A percentile compares a stretch with the other conserved stretches of the same genome.
Conservation (phyloP, 495 filamentous ascomycete species). For the Penicillium bovifimosum region DNA sequence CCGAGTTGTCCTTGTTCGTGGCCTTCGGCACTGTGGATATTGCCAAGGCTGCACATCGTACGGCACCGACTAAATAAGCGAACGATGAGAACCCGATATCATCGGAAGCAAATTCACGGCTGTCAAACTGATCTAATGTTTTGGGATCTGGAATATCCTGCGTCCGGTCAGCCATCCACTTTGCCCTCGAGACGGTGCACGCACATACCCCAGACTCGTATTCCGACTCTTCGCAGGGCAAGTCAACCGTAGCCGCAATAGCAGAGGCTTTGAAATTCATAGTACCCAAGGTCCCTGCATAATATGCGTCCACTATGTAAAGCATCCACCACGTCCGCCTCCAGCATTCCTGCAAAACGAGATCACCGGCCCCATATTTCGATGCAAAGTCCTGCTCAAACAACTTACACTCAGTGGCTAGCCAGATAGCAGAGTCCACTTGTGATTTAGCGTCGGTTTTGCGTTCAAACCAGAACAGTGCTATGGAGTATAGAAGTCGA, state of each 20-base stretch:
- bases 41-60: constrained; percentile 26
- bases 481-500: constrained; percentile 30
- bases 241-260: constrained; percentile 51
- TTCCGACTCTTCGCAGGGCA: constrained; percentile 76
- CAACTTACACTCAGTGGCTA: constrained; percentile 36
- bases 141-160: constrained; percentile 58
- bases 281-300: constrained; percentile 27
- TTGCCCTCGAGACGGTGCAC: too few species aligned
- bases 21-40: constrained; percentile 19
- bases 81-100: constrained; percentile 71
- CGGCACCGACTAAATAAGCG: constrained; percentile 61
- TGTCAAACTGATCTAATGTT: constrained; percentile 66
- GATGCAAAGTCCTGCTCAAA: constrained; percentile 16
- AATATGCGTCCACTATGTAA: constrained; percentile 27
- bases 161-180: neutral
- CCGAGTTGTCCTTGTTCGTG: constrained; percentile 19
- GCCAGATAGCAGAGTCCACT: constrained; percentile 23
- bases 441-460: constrained; percentile 19
- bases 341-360: constrained; percentile 27
- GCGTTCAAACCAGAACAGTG: constrained; percentile 29
- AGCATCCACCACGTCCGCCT: constrained; percentile 37
- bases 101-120: constrained; percentile 56
- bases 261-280: constrained; percentile 47
- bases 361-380: constrained; percentile 16
- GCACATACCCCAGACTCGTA: constrained; percentile 57